Conservation (phyloP, 805 yeast genomes). For the Sungouiozyma intestinalis region DNA sequence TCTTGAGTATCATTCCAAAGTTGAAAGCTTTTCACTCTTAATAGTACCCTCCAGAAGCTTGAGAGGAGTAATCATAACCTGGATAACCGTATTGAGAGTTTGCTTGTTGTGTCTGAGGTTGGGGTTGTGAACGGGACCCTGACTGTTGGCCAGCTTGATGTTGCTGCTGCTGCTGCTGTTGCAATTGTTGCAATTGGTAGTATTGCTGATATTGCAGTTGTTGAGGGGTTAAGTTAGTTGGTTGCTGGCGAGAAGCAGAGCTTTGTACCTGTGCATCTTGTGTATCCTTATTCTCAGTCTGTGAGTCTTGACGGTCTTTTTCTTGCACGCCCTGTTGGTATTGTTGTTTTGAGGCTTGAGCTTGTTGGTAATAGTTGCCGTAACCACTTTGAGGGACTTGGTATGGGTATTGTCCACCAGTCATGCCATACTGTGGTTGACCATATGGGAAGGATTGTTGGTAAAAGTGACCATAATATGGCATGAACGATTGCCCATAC, state of each 20-base stretch:
- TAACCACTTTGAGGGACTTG: slow-evolving; percentile 14
- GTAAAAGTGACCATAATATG: slow-evolving; percentile 28
- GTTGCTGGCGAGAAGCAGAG: slow-evolving; percentile 11
- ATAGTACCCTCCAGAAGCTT: slow-evolving; percentile 27
- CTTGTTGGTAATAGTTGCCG: slow-evolving; percentile 16
- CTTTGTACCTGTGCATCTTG: slow-evolving; percentile 7
- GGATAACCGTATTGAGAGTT: slow-evolving; percentile 25
- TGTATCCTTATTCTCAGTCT: background rate
- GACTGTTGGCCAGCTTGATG: slow-evolving; percentile 17
- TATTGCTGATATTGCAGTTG: slow-evolving; percentile 28
- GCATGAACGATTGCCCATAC: slow-evolving; percentile 28
- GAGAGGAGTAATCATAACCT: slow-evolving; percentile 27
- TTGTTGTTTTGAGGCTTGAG: slow-evolving; percentile 16
- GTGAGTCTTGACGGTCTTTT: slow-evolving; percentile 3
- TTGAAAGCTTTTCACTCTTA: slow-evolving; percentile 5
- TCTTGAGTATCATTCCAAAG: background rate
- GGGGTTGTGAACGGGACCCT: slow-evolving; percentile 23
- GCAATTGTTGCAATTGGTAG: slow-evolving; percentile 24
- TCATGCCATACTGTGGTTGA: slow-evolving; percentile 28
- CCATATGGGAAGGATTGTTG: slow-evolving; percentile 30
- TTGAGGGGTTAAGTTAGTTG: slow-evolving; percentile 17
- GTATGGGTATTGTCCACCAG: slow-evolving; percentile 7
- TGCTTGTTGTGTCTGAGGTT: slow-evolving; percentile 19
- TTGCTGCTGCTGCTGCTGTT: slow-evolving; percentile 22
- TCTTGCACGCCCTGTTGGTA: slow-evolving; percentile 8